Conservation (phyloP, 768 basidiomycete genomes). For the Mycena kentingensis region DNA sequence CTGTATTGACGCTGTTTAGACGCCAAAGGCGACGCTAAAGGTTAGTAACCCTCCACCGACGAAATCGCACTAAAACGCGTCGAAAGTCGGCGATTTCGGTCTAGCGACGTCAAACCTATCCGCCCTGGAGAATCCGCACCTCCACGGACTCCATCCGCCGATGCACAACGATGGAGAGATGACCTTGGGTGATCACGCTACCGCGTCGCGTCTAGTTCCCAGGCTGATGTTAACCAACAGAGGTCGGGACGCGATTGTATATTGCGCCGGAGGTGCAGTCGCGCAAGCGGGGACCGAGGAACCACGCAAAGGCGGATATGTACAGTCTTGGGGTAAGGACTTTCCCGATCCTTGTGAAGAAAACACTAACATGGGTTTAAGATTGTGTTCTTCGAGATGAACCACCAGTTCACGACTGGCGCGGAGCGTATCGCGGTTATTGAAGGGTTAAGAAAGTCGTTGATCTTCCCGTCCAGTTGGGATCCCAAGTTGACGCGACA, state of each 20-base stretch:
- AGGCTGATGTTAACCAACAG: conserved; percentile 36
- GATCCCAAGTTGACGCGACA: conserved; percentile 59
- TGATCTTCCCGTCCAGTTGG: conserved; percentile 83
- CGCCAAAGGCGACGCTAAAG: conserved; percentile 82
- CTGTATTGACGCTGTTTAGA: conserved; percentile 41
- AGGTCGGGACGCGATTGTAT: conserved; percentile 89
- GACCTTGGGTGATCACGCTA: conserved; percentile 59
- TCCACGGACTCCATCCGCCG: conserved; percentile 33
- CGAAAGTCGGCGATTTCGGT: conserved; percentile 91
- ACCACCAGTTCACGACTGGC: conserved; percentile 77
- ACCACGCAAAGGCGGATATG: conserved; percentile 90
- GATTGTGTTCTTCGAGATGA: conserved; percentile 99
- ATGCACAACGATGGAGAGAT: conserved; percentile 60
- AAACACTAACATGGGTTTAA: conserved; percentile 31
- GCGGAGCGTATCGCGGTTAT: conserved; percentile 85
- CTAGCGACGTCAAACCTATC: conserved; percentile 82
- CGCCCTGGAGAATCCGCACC: conserved; percentile 74
- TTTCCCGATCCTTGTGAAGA: background rate
- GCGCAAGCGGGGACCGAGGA: conserved; percentile 60
- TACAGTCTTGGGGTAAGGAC: conserved; percentile 84
- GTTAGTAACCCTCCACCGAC: conserved; percentile 31
- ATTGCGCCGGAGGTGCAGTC: conserved; percentile 90
- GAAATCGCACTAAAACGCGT: conserved; percentile 1
- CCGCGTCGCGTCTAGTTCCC: background rate
- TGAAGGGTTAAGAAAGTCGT: conserved; percentile 71